phyloP scores from a whole-genome alignment of 805 yeast species.

The Geotrichum ghanense region DNA sequence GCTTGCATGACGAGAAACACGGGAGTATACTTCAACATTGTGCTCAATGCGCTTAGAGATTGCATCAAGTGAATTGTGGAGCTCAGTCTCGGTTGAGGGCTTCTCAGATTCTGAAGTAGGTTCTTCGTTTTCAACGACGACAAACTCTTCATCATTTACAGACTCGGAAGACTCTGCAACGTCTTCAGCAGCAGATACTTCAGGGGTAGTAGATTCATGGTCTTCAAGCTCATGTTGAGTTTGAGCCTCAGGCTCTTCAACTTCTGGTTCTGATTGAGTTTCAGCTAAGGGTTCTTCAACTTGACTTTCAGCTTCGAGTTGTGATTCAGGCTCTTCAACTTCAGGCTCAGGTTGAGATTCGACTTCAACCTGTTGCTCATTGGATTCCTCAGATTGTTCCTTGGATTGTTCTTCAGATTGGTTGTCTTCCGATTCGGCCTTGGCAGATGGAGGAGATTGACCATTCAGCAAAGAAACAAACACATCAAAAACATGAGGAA shows the following conservation, averaged over 20 bases:
- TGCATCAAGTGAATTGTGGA: no score
- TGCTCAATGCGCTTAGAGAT: neutral
- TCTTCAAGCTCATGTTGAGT: neutral
- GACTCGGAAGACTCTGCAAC: neutral
- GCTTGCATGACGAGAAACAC: neutral
- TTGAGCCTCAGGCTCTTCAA: neutral
- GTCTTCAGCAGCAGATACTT: neutral
- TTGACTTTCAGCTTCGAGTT: neutral
- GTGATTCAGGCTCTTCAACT: neutral
- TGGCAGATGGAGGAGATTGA: neutral
- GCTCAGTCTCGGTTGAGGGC: no score
- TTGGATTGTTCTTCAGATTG: neutral
- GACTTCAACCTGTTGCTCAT: neutral
- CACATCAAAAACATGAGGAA: neutral
- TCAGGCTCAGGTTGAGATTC: neutral
- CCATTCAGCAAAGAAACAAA: neutral
- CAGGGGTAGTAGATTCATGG: neutral
- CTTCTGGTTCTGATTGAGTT: neutral
- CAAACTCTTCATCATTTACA: neutral
- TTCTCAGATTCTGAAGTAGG: no score
- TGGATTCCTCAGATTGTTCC: neutral
- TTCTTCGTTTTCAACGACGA: no score
- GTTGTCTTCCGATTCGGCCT: neutral
- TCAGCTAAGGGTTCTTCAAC: neutral
- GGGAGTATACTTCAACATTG: neutral